A percentile compares a stretch with the other conserved stretches of the same genome.
These are phyloP conservation scores for Neonectria coccinea DNA, from an alignment of 2,329 filamentous ascomycete species.

Conservation along the genomic window DNA sequence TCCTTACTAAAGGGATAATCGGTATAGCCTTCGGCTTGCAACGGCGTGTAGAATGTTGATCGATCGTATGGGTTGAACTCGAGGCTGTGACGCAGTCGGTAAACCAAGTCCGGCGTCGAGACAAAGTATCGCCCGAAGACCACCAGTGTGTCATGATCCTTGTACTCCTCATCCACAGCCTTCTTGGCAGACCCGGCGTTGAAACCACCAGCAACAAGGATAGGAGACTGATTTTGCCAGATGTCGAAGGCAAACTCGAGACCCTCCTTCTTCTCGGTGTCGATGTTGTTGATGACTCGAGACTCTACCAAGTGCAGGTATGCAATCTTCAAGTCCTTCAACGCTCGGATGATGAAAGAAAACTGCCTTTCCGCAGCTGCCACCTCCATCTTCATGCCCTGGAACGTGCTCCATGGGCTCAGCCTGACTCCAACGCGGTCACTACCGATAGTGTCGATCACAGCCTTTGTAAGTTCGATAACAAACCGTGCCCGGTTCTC, in stretches of 20 bases:
- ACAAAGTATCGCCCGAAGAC: slow-evolving; percentile 7
- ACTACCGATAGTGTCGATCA: slow-evolving; percentile 57
- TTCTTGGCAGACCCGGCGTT: neutral
- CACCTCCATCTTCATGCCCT: slow-evolving; percentile 68
- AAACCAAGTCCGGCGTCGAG: slow-evolving; percentile 8
- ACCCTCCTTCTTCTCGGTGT: neutral
- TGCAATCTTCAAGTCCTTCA: neutral
- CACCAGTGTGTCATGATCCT: slow-evolving; percentile 52
- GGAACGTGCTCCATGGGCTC: slow-evolving; percentile 68
- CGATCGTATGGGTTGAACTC: slow-evolving; percentile 14
- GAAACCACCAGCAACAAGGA: neutral
- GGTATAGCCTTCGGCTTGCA: neutral
- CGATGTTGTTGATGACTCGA: neutral
- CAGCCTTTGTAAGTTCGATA: neutral
- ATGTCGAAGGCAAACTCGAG: neutral
- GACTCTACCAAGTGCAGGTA: neutral
- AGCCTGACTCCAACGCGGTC: slow-evolving; percentile 66
- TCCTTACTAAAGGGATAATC: slow-evolving; percentile 13
- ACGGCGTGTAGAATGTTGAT: neutral
- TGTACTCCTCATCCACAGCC: neutral
- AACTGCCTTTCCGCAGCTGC: slow-evolving; percentile 70
- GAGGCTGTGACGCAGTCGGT: neutral
- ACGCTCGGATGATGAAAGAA: slow-evolving; percentile 58
- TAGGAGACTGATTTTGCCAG: neutral
- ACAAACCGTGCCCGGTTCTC: slow-evolving; percentile 62